phyloP scores from a whole-genome alignment of 2,329 filamentous ascomycete genomes.

The Plectosphaerella plurivora region DNA sequence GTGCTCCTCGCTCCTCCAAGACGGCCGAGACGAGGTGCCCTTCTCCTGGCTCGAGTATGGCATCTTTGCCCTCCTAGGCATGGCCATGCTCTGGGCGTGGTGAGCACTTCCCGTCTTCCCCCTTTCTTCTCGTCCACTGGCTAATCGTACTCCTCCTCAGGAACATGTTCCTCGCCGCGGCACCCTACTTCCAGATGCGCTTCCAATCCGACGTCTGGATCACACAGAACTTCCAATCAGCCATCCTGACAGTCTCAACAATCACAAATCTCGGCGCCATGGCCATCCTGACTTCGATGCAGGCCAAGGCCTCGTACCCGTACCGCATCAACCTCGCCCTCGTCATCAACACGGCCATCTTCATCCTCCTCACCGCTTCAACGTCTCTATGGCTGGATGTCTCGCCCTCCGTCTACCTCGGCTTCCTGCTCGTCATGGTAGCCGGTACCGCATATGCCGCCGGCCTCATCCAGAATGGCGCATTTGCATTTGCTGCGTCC shows the following conservation, averaged over 20 bases:
- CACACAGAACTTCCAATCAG: slow-evolving; percentile 78
- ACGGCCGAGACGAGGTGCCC: slow-evolving; percentile 34
- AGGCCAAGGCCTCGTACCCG: slow-evolving; percentile 81
- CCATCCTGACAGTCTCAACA: slow-evolving; percentile 82
- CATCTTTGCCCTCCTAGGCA: slow-evolving; percentile 79
- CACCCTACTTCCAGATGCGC: slow-evolving; percentile 84
- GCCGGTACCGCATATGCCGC: slow-evolving; percentile 74
- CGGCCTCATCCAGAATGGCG: slow-evolving; percentile 86
- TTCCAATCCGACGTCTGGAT: slow-evolving; percentile 70
- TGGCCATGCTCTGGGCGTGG: slow-evolving; percentile 98
- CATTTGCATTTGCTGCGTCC: slow-evolving; percentile 84
- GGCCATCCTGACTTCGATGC: slow-evolving; percentile 72
- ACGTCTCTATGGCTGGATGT: slow-evolving; percentile 64
- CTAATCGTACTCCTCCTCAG: slow-evolving; percentile 34
- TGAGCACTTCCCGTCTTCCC: slow-evolving; percentile 36
- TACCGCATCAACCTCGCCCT: slow-evolving; percentile 78
- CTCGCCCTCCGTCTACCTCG: slow-evolving; percentile 65
- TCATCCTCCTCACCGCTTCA: slow-evolving; percentile 74
- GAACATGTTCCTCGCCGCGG: slow-evolving; percentile 98
- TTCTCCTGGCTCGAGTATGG: slow-evolving; percentile 87
- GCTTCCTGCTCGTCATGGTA: slow-evolving; percentile 78
- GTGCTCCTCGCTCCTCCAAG: slow-evolving; percentile 17
- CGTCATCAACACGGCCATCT: slow-evolving; percentile 70
- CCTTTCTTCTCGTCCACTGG: background rate
- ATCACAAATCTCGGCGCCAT: slow-evolving; percentile 75